Evolutionary conservation across 2,329 filamentous ascomycete genomes (phyloP).

Genomic region (Fusarium mundagurra): DNA sequence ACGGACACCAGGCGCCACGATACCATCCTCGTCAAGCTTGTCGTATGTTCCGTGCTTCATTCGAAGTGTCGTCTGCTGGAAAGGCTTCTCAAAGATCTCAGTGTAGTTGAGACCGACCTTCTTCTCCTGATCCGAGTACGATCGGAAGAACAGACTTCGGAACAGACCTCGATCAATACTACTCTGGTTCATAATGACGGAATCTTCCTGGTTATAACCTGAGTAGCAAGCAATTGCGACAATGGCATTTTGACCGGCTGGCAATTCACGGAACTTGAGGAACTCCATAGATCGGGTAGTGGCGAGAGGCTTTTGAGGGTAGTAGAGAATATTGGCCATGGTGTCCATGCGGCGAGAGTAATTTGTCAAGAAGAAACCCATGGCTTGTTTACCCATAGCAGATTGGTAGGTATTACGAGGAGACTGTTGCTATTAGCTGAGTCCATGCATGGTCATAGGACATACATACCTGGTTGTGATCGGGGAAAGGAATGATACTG

Average conservation of each 20-base stretch:
- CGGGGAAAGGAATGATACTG: constrained; percentile 99
- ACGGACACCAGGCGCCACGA: constrained; percentile 91
- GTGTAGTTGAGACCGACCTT: constrained; percentile 92
- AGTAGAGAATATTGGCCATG: constrained; percentile 99
- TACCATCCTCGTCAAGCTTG: constrained; percentile 96
- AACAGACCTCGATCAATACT: constrained; percentile 98
- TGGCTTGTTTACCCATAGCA: constrained; percentile 99
- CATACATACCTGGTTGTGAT: constrained; percentile 84
- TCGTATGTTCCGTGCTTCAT: constrained; percentile 97
- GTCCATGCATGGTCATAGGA: neutral
- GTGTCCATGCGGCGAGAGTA: constrained; percentile 98
- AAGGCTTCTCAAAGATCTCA: constrained; percentile 95
- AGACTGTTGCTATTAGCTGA: constrained; percentile 64
- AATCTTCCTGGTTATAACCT: constrained; percentile 99
- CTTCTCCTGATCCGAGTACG: constrained; percentile 97
- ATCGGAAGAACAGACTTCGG: constrained; percentile 96
- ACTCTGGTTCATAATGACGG: constrained; percentile 99
- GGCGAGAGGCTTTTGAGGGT: constrained; percentile 95
- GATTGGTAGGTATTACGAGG: constrained; percentile 99
- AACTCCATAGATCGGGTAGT: constrained; percentile 99
- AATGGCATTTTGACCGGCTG: constrained; percentile 97
- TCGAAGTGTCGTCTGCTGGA: constrained; percentile 84
- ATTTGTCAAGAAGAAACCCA: constrained; percentile 99
- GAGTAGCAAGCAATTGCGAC: constrained; percentile 98
- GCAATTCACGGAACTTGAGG: constrained; percentile 95